phyloP scores from a whole-genome alignment of 2,329 filamentous ascomycete genomes.

The Fonsecaea monophora region DNA sequence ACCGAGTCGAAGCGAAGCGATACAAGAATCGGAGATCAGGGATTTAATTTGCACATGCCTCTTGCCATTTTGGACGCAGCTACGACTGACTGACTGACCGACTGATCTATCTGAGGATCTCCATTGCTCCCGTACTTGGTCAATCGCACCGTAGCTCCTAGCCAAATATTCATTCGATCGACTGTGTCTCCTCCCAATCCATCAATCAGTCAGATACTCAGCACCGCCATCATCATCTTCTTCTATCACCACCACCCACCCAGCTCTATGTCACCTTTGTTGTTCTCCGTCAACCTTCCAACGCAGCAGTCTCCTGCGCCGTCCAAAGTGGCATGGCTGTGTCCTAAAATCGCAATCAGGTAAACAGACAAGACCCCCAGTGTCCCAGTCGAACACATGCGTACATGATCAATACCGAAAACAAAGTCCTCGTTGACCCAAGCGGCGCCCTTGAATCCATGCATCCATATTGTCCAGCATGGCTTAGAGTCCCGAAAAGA shows the following conservation, averaged over 20 bases:
- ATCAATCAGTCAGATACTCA: not conserved
- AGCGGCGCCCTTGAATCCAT: not conserved
- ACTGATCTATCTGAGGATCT: not conserved
- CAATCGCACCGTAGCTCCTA: not conserved
- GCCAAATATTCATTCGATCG: not conserved
- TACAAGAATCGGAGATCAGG: not conserved
- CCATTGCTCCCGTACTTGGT: too few relatives aligned
- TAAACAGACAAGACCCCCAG: not conserved
- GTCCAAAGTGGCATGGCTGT: not conserved
- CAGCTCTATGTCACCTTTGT: not conserved
- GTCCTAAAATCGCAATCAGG: not conserved
- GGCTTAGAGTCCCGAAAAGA: not conserved
- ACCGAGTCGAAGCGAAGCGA: not conserved
- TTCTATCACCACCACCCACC: not conserved
- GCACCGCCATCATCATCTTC: not conserved
- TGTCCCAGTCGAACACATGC: not conserved
- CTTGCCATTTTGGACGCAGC: not conserved
- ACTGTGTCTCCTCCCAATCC: too few relatives aligned
- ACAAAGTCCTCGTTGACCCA: not conserved
- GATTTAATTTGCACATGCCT: not conserved
- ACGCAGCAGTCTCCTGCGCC: not conserved
- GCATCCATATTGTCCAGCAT: slow-evolving; percentile 3
- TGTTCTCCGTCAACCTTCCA: too few relatives aligned
- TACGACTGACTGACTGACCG: not conserved
- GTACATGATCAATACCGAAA: slow-evolving; percentile 5